Percentiles rank a stretch among this genome's conserved stretches.
These are phyloP conservation scores for Blumeriella jaapii DNA, from an alignment of 2,329 filamentous ascomycete species.

Conservation along the genomic window DNA sequence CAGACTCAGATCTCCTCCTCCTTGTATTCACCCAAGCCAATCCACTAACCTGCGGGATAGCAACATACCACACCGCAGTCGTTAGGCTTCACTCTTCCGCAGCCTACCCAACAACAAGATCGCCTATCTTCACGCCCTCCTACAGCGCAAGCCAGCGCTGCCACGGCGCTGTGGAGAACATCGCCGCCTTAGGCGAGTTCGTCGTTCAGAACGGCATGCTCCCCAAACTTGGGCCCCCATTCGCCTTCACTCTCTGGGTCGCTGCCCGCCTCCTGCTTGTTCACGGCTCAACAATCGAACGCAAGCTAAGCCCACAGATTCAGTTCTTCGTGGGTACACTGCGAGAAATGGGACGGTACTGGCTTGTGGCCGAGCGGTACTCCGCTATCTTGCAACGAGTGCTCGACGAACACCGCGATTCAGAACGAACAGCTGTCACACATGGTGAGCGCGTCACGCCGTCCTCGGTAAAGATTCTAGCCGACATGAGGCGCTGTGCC, in stretches of 20 bases:
- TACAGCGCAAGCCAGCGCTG: conserved; percentile 78
- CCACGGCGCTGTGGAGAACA: conserved; percentile 70
- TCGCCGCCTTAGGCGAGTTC: conserved; percentile 66
- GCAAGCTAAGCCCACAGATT: conserved; percentile 69
- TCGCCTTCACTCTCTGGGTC: conserved; percentile 89
- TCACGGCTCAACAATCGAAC: conserved; percentile 81
- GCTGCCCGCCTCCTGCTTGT: conserved; percentile 78
- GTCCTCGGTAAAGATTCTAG: conserved; percentile 73
- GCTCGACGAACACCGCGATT: conserved; percentile 74
- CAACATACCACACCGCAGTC: conserved; percentile 79
- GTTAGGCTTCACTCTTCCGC: conserved; percentile 87
- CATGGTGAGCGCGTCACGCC: conserved; percentile 67
- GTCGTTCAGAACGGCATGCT: conserved; percentile 66
- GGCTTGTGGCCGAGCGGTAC: conserved; percentile 79
- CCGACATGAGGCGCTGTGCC: conserved; percentile 83
- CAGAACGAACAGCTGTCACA: conserved; percentile 45
- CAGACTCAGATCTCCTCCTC: too few species aligned
- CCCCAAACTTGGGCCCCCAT: conserved; percentile 73
- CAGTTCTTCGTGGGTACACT: conserved; percentile 73
- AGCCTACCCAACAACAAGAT: conserved; percentile 81
- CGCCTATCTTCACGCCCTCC: conserved; percentile 79
- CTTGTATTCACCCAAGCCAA: too few species aligned
- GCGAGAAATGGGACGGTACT: conserved; percentile 67
- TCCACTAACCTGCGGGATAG: conserved; percentile 24
- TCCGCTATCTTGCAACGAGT: conserved; percentile 69